These are phyloP conservation scores for Mycotypha africana DNA, from an alignment of 371 early-diverging fungal species.

Conservation along the genomic window DNA sequence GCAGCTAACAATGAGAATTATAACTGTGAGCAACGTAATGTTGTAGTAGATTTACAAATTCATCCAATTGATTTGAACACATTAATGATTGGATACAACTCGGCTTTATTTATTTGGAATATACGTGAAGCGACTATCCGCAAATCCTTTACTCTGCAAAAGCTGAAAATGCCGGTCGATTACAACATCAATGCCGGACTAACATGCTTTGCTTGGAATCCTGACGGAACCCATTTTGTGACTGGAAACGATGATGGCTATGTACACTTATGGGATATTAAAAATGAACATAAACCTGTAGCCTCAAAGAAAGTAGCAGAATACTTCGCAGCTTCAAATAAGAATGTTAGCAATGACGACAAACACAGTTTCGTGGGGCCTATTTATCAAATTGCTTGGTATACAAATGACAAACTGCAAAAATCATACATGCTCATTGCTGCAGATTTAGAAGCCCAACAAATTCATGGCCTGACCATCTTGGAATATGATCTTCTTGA, in stretches of 20 bases:
- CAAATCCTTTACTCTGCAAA: conserved; percentile 17
- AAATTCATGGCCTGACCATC: conserved; percentile 38
- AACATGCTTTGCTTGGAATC: conserved; percentile 45
- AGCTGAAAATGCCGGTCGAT: conserved; percentile 12
- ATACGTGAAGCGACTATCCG: conserved; percentile 37
- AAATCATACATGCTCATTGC: conserved; percentile 45
- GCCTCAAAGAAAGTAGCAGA: conserved; percentile 40
- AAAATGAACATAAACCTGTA: conserved; percentile 34
- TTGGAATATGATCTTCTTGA: conserved; percentile 39
- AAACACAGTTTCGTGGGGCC: too few relatives aligned
- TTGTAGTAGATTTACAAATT: conserved; percentile 46
- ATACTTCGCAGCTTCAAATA: conserved; percentile 3
- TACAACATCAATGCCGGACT: conserved; percentile 26
- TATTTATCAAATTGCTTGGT: conserved; percentile 52
- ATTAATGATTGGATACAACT: conserved; percentile 47
- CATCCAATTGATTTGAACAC: conserved; percentile 50
- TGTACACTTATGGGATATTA: conserved; percentile 46
- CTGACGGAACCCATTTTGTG: conserved; percentile 45
- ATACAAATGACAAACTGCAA: conserved; percentile 20
- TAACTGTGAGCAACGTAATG: background rate
- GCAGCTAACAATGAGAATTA: background rate
- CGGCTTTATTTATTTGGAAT: conserved; percentile 45
- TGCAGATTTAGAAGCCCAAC: conserved; percentile 29
- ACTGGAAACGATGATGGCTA: conserved; percentile 55
- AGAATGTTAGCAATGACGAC: background rate